These are phyloP conservation scores for Crassisporium funariophilum DNA, from an alignment of 768 basidiomycete genomes.

Conservation along the genomic window DNA sequence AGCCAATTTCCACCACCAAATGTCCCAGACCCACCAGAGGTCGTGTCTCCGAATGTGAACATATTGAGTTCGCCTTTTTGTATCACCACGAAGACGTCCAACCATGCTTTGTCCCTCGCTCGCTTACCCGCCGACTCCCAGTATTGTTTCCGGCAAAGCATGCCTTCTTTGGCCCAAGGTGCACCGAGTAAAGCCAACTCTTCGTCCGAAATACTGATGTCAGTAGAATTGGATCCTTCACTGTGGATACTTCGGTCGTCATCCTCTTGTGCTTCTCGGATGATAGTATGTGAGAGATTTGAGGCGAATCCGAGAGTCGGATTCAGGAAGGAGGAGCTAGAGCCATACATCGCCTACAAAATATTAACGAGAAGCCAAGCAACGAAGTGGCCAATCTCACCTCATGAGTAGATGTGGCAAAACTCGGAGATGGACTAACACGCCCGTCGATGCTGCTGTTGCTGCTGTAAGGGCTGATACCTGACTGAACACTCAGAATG, in stretches of 20 bases:
- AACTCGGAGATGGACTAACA: conserved; percentile 93
- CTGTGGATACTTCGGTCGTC: conserved; percentile 74
- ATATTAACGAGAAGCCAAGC: conserved; percentile 1
- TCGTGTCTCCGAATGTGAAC: conserved; percentile 89
- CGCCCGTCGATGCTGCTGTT: conserved; percentile 85
- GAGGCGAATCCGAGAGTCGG: conserved; percentile 96
- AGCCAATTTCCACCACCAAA: conserved; percentile 99
- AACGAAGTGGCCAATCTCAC: conserved; percentile 35
- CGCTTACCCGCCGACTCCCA: conserved; percentile 86
- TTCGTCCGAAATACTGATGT: conserved; percentile 90
- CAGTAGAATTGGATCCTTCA: conserved; percentile 64
- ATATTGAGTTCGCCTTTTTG: conserved; percentile 93
- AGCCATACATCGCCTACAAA: conserved; percentile 57
- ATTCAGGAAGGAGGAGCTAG: conserved; percentile 70
- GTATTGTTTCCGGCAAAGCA: conserved; percentile 93
- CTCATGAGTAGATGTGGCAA: conserved; percentile 86
- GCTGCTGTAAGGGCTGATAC: conserved; percentile 82
- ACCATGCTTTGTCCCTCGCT: conserved; percentile 88
- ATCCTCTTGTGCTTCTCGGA: conserved; percentile 91
- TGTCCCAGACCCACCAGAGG: conserved; percentile 57
- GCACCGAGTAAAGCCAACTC: conserved; percentile 93
- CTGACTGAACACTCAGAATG: conserved; percentile 65
- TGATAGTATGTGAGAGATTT: conserved; percentile 94
- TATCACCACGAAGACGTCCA: conserved; percentile 95
- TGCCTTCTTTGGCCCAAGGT: conserved; percentile 99